These are phyloP conservation scores for Acanthamoeba divionensis DNA, from an alignment of 208 protist genomes.

Conservation along the genomic window DNA sequence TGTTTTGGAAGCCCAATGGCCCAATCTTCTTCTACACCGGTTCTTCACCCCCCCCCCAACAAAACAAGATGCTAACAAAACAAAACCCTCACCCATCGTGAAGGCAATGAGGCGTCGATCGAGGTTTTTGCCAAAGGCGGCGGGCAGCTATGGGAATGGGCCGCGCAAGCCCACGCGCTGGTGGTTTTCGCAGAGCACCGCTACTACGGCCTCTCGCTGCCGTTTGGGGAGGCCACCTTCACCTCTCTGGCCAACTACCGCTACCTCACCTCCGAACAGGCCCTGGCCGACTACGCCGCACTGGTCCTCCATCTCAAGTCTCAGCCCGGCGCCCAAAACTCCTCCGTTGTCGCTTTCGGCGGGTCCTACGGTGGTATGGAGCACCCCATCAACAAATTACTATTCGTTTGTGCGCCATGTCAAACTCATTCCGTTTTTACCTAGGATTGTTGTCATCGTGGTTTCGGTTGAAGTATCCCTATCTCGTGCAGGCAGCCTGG, in stretches of 20 bases:
- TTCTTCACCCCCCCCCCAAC: not conserved
- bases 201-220: slow-evolving; percentile 79
- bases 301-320: slow-evolving; percentile 69
- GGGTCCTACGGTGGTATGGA: slow-evolving; percentile 84
- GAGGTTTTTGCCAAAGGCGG: slow-evolving; percentile 63
- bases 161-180: slow-evolving; percentile 74
- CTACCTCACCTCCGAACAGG: slow-evolving; percentile 79
- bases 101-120: slow-evolving; percentile 52
- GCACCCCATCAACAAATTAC: not conserved
- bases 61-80: not conserved
- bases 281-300: slow-evolving; percentile 83
- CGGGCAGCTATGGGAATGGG: slow-evolving; percentile 75
- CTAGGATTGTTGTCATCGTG: not conserved
- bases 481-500: not conserved
- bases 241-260: slow-evolving; percentile 47
- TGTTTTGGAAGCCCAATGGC: not conserved
- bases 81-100: not conserved
- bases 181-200: slow-evolving; percentile 86
- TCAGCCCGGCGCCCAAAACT: slow-evolving; percentile 31
- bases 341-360: slow-evolving; percentile 80
- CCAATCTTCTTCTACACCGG: slow-evolving; percentile 39
- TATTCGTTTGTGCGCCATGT: not conserved
- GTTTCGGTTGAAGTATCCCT: not conserved
- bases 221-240: slow-evolving; percentile 67
- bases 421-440: not conserved